Conservation (phyloP, 106 monocot species). For the Platanthera zijinensis region DNA sequence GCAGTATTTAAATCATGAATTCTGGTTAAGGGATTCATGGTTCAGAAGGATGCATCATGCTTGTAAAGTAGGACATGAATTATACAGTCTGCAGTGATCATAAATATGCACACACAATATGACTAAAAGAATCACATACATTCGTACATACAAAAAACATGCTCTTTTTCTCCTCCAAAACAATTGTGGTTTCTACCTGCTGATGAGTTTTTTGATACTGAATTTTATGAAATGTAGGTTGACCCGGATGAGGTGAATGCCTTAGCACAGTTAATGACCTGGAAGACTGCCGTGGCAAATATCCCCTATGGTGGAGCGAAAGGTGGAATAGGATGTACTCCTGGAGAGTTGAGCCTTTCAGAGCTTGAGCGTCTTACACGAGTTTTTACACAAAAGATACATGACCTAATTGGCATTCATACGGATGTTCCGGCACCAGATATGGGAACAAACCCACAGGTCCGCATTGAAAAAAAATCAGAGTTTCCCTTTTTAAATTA, state of each 20-base stretch:
- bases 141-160: no score
- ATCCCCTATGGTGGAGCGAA: slow-evolving; percentile 95
- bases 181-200: not conserved
- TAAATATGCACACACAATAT: no score
- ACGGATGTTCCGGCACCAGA: slow-evolving; percentile 90
- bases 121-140: no score
- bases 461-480: slow-evolving; percentile 1
- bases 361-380: slow-evolving; percentile 78
- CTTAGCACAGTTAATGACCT: slow-evolving; percentile 84
- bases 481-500: not conserved
- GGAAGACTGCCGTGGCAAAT: slow-evolving; percentile 95
- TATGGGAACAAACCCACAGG: slow-evolving; percentile 85
- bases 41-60: no score
- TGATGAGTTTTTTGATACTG: not conserved
- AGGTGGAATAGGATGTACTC: slow-evolving; percentile 82
- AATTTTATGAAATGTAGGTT: slow-evolving; percentile 36
- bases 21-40: no score
- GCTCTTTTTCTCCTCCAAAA: not conserved
- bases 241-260: slow-evolving; percentile 95
- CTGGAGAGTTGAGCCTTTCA: slow-evolving; percentile 60
- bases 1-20: no score
- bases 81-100: no score
- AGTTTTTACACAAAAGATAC: slow-evolving; percentile 86
- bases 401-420: slow-evolving; percentile 82
- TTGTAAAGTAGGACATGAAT: no score